Percentiles rank a stretch among this genome's conserved stretches.
Conservation (phyloP, 2,329 filamentous ascomycete genomes). For the Didymella segeticola region DNA sequence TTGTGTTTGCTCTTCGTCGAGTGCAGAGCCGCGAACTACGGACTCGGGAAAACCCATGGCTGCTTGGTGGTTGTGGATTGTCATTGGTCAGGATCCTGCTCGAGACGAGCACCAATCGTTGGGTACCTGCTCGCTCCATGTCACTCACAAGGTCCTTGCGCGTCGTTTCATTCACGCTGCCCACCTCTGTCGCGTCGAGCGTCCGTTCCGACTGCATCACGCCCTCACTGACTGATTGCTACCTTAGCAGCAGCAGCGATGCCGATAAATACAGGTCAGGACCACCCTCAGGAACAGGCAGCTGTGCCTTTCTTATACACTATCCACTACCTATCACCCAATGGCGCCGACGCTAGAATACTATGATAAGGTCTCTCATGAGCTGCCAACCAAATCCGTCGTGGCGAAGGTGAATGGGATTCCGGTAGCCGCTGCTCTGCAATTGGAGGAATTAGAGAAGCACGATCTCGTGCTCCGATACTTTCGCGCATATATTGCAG, state of each 20-base stretch:
- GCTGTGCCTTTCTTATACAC: background rate
- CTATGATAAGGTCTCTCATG: slow-evolving; percentile 15
- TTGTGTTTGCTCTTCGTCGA: background rate
- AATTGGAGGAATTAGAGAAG: slow-evolving; percentile 11
- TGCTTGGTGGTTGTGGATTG: background rate
- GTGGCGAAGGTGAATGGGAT: slow-evolving; percentile 21
- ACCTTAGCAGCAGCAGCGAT: background rate
- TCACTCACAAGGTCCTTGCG: no score
- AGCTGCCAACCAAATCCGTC: slow-evolving; percentile 19
- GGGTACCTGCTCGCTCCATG: background rate
- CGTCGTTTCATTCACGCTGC: no score
- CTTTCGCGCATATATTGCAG: slow-evolving; percentile 21
- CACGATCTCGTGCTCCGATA: slow-evolving; percentile 22
- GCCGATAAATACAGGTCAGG: slow-evolving; percentile 6
- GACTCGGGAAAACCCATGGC: background rate
- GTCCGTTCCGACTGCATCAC: background rate
- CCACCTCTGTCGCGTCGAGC: slow-evolving; percentile 8
- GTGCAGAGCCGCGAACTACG: slow-evolving; percentile 3
- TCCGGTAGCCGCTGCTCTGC: slow-evolving; percentile 16
- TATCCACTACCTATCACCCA: background rate
- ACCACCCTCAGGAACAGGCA: background rate
- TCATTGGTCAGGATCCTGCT: no score
- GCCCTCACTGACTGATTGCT: background rate
- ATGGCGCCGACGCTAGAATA: slow-evolving; percentile 21
- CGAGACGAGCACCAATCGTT: slow-evolving; percentile 7